A percentile compares a stretch with the other conserved stretches of the same genome.
Evolutionary conservation across 805 yeast species (phyloP).

Genomic region (Barnettozyma salicaria): DNA sequence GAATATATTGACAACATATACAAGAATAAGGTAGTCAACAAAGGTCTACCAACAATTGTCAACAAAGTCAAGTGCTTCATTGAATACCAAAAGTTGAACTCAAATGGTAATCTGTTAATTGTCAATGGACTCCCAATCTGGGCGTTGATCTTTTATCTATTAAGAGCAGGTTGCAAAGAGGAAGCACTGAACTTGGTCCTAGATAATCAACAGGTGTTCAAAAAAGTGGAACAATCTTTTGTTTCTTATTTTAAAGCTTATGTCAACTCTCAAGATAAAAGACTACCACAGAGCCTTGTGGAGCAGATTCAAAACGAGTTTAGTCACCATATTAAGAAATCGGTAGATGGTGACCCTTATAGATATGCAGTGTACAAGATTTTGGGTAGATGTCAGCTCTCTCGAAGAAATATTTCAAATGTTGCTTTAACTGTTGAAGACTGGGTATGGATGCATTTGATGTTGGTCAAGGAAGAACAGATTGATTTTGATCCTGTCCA

Average conservation of each 20-base stretch:
- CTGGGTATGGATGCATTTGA: slow-evolving; percentile 93
- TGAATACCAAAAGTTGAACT: slow-evolving; percentile 39
- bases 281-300: slow-evolving; percentile 59
- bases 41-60: slow-evolving; percentile 66
- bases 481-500: slow-evolving; percentile 45
- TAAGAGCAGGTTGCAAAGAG: slow-evolving; percentile 74
- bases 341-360: slow-evolving; percentile 73
- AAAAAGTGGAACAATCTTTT: slow-evolving; percentile 80
- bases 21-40: slow-evolving; percentile 44
- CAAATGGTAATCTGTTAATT: slow-evolving; percentile 46
- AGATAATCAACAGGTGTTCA: slow-evolving; percentile 63
- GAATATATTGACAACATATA: slow-evolving; percentile 65
- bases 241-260: slow-evolving; percentile 72
- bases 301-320: slow-evolving; percentile 74
- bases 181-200: slow-evolving; percentile 72
- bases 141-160: slow-evolving; percentile 80
- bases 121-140: slow-evolving; percentile 89
- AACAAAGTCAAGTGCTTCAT: slow-evolving; percentile 65
- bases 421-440: slow-evolving; percentile 81
- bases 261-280: slow-evolving; percentile 46
- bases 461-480: slow-evolving; percentile 58
- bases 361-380: slow-evolving; percentile 86
- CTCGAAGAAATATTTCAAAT: slow-evolving; percentile 59
- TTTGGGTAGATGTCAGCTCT: slow-evolving; percentile 78
- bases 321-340: slow-evolving; percentile 72